A percentile compares a stretch with the other conserved stretches of the same genome.
phyloP scores from a whole-genome alignment of 805 yeast species.

The Kodamaea fukazawae region DNA sequence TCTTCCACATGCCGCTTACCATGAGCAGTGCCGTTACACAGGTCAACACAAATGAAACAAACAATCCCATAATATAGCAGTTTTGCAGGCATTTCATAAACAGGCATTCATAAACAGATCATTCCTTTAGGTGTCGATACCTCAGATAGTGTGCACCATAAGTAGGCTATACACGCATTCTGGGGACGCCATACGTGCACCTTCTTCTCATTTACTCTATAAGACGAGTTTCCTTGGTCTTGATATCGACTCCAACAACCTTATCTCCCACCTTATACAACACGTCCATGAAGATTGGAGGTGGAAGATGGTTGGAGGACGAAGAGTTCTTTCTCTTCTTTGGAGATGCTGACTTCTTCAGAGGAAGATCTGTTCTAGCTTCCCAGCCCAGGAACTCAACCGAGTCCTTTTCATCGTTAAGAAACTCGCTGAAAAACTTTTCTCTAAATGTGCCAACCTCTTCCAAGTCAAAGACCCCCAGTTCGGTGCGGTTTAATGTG shows the following conservation, averaged over 20 bases:
- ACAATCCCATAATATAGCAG: too few species aligned
- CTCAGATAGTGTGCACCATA: too few species aligned
- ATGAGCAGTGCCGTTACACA: too few species aligned
- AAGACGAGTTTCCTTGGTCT: slow-evolving; percentile 2
- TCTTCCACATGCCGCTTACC: too few species aligned
- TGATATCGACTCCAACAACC: slow-evolving; percentile 3
- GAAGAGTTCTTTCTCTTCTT: slow-evolving; percentile 1
- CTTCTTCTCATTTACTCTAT: too few species aligned
- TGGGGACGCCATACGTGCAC: too few species aligned
- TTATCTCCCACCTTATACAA: slow-evolving; percentile 5
- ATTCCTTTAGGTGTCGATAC: too few species aligned
- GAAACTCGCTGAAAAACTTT: slow-evolving; percentile 6
- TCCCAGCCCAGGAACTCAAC: slow-evolving; percentile 10
- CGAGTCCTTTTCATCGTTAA: slow-evolving; percentile 2
- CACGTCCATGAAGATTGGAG: background rate
- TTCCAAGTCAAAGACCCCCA: slow-evolving; percentile 3
- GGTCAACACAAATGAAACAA: too few species aligned
- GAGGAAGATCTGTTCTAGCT: background rate
- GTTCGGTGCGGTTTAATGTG: slow-evolving; percentile 4
- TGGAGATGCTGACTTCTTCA: slow-evolving; percentile 1
- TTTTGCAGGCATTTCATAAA: too few species aligned
- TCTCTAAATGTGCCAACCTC: slow-evolving; percentile 12
- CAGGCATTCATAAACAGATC: too few species aligned
- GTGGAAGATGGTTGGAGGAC: background rate
- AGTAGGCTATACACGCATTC: too few species aligned